phyloP scores from a whole-genome alignment of 2,329 filamentous ascomycete genomes.

The Penicillium olsonii region DNA sequence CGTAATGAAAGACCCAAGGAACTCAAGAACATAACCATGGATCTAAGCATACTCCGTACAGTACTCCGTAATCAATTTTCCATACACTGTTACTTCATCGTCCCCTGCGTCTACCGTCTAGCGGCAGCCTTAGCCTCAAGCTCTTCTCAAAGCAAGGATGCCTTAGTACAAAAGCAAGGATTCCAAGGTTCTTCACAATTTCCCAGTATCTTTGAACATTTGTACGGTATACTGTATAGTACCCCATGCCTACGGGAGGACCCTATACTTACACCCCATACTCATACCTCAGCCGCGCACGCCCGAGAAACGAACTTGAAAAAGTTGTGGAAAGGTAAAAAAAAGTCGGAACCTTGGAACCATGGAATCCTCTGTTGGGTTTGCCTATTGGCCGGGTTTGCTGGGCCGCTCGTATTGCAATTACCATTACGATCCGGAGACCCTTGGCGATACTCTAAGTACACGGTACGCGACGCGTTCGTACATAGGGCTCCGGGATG shows the following conservation, averaged over 20 bases:
- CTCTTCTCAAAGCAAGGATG: constrained; percentile 26
- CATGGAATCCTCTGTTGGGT: constrained; percentile 12
- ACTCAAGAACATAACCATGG: constrained; percentile 16
- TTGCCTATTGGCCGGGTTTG: constrained; percentile 14
- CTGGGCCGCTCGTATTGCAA: constrained; percentile 18
- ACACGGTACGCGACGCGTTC: constrained; percentile 8
- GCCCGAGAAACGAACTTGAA: constrained; percentile 5
- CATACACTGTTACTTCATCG: neutral
- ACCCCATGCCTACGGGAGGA: too few relatives aligned
- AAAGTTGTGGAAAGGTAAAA: neutral
- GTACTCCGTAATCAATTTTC: neutral
- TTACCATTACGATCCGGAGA: constrained; percentile 11
- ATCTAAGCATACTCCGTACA: neutral
- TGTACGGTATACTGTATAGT: neutral
- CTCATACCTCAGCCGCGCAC: constrained; percentile 19
- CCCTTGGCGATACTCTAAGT: neutral
- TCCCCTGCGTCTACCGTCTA: neutral
- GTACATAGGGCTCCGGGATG: neutral
- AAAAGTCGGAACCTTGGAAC: constrained; percentile 21
- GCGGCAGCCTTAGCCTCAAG: neutral
- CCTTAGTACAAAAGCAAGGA: constrained; percentile 19
- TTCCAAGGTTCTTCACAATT: constrained; percentile 5
- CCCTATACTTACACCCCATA: too few relatives aligned
- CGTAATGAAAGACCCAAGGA: constrained; percentile 14
- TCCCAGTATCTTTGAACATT: neutral